These are phyloP conservation scores for Arctium minus DNA, from an alignment of 129 eudicot species.

Conservation along the genomic window DNA sequence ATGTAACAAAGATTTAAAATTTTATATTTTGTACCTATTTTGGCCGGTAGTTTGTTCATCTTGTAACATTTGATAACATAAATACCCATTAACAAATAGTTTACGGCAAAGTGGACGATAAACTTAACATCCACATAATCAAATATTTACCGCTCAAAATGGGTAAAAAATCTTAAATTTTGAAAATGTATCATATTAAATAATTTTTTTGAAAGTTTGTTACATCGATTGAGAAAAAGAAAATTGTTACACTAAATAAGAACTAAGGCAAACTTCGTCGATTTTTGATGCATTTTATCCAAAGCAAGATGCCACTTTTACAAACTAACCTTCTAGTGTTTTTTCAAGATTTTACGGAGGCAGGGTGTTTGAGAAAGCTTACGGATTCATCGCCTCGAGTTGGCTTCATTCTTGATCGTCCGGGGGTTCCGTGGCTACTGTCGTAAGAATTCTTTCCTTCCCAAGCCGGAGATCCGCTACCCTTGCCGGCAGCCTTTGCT, in stretches of 20 bases:
- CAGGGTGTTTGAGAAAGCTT: slow-evolving; percentile 21
- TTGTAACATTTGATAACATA: no score
- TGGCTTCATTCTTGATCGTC: slow-evolving; percentile 57
- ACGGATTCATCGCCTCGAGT: slow-evolving; percentile 61
- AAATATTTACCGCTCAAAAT: neutral
- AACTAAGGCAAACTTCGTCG: neutral
- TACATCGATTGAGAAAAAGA: no score
- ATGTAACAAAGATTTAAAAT: neutral
- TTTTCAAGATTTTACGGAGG: neutral
- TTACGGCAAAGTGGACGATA: neutral
- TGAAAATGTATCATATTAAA: neutral
- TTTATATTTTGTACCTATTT: neutral
- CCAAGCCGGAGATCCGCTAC: slow-evolving; percentile 55
- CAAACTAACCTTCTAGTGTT: neutral
- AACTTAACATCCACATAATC: neutral
- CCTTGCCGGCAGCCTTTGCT: slow-evolving; percentile 40
- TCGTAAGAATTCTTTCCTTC: slow-evolving; percentile 60
- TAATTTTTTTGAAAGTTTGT: no score
- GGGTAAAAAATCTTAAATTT: neutral
- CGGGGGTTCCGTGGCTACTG: slow-evolving; percentile 67
- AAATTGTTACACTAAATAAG: neutral
- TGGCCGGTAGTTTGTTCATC: neutral
- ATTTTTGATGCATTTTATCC: neutral
- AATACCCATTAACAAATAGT: neutral
- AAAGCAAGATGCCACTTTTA: no score